Evolutionary conservation across 192 early-diverging fungal species (phyloP).

Genomic region (Linderina pennispora): DNA sequence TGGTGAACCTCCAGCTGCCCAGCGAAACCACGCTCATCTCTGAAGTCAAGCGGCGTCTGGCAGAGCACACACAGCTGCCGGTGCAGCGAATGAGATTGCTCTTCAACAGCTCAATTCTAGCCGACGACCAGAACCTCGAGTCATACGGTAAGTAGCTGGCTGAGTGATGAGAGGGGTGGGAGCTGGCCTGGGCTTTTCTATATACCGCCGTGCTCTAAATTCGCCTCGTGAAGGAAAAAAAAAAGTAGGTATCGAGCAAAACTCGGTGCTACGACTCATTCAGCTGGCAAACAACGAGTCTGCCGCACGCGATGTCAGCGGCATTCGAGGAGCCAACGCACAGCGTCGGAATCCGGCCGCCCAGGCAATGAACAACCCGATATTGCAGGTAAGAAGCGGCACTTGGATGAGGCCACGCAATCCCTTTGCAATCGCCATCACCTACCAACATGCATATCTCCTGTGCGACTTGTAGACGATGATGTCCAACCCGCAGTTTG

Average conservation of each 20-base stretch:
- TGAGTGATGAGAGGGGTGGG: no score
- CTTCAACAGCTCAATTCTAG: conserved; percentile 26
- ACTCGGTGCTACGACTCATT: conserved; percentile 17
- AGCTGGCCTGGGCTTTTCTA: no score
- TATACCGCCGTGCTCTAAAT: no score
- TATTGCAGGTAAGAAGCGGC: conserved; percentile 40
- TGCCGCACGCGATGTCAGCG: conserved; percentile 15
- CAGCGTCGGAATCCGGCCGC: conserved; percentile 4
- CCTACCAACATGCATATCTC: no score
- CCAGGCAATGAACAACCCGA: conserved; percentile 7
- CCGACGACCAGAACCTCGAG: conserved; percentile 26
- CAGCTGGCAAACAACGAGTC: conserved; percentile 18
- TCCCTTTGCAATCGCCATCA: no score
- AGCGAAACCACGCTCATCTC: conserved; percentile 3
- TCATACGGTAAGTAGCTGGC: conserved; percentile 31
- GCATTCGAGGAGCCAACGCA: conserved; percentile 13
- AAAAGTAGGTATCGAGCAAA: conserved; percentile 22
- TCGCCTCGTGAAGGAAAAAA: no score
- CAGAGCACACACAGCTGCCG: conserved; percentile 25
- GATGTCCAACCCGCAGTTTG: conserved; percentile 28
- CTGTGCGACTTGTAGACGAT: conserved; percentile 33
- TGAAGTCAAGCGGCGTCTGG: conserved; percentile 24
- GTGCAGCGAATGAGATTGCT: conserved; percentile 30
- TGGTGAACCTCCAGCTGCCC: conserved; percentile 11
- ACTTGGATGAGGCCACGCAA: no score